These are phyloP conservation scores for Aureobasidium mangrovei DNA, from an alignment of 2,329 filamentous ascomycete genomes.

Conservation along the genomic window DNA sequence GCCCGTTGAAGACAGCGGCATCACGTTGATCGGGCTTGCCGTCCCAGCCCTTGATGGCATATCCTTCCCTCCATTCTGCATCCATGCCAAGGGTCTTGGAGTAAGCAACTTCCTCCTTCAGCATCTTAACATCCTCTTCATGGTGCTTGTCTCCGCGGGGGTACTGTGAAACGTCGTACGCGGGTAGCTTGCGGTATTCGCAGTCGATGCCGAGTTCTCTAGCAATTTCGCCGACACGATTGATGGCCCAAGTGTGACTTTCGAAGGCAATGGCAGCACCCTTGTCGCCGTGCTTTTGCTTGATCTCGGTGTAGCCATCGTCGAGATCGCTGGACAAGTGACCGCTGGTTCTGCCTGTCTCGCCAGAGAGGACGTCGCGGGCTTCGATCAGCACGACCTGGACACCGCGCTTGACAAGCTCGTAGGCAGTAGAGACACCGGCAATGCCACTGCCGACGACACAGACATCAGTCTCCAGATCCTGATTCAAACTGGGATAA, in stretches of 20 bases:
- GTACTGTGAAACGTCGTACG: slow-evolving; percentile 45
- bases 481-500: slow-evolving; percentile 35
- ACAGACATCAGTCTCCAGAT: slow-evolving; percentile 42
- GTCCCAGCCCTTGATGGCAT: slow-evolving; percentile 45
- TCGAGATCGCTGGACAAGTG: slow-evolving; percentile 48
- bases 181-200: slow-evolving; percentile 45
- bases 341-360: slow-evolving; percentile 46
- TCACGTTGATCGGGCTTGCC: slow-evolving; percentile 44
- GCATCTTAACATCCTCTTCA: slow-evolving; percentile 36
- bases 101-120: slow-evolving; percentile 39
- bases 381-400: slow-evolving; percentile 47
- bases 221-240: slow-evolving; percentile 43
- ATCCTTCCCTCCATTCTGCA: slow-evolving; percentile 35
- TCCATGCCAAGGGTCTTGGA: slow-evolving; percentile 38
- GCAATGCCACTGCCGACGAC: slow-evolving; percentile 47
- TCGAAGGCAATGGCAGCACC: slow-evolving; percentile 44
- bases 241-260: slow-evolving; percentile 47
- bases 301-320: slow-evolving; percentile 44
- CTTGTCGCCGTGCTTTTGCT: slow-evolving; percentile 43
- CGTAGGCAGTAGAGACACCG: slow-evolving; percentile 45
- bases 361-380: slow-evolving; percentile 46
- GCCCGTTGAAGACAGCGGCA: slow-evolving; percentile 38
- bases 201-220: slow-evolving; percentile 45
- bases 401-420: slow-evolving; percentile 43
- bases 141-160: slow-evolving; percentile 34